phyloP scores from a whole-genome alignment of 2,329 filamentous ascomycete species.

The Gyromitra esculenta region DNA sequence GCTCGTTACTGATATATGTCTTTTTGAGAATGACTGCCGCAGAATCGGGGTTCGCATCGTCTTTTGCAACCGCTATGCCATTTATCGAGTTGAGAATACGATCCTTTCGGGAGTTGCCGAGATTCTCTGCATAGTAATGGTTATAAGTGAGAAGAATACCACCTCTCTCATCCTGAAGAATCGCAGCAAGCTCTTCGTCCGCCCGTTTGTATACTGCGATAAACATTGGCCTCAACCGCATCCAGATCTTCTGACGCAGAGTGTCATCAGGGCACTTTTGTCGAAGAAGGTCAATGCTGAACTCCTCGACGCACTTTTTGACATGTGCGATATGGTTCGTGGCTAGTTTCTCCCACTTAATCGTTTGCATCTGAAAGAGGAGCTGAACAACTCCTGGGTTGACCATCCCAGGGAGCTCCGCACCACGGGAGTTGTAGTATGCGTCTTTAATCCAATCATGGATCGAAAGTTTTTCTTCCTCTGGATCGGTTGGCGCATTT shows the following conservation, averaged over 20 bases:
- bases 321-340: constrained; percentile 63
- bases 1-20: constrained; percentile 55
- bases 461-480: constrained; percentile 59
- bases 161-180: constrained; percentile 66
- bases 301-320: constrained; percentile 44
- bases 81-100: constrained; percentile 48
- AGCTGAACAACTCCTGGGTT: constrained; percentile 61
- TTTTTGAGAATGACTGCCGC: constrained; percentile 22
- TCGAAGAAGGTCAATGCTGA: constrained; percentile 63
- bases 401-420: constrained; percentile 66
- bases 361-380: constrained; percentile 67
- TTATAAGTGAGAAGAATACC: constrained; percentile 66
- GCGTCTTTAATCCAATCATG: constrained; percentile 63
- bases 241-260: constrained; percentile 63
- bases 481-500: constrained; percentile 35
- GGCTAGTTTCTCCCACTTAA: constrained; percentile 66
- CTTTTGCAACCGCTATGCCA: not conserved
- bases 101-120: constrained; percentile 60
- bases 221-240: constrained; percentile 64
- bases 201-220: constrained; percentile 63
- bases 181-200: constrained; percentile 64
- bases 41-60: constrained; percentile 55
- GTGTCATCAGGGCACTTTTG: constrained; percentile 62
- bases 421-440: constrained; percentile 65
- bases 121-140: constrained; percentile 65